Percentiles rank a stretch among this genome's conserved stretches.
Evolutionary conservation across 352 stramenopile genomes (phyloP).

Genomic region (Blastocystis sp.): DNA sequence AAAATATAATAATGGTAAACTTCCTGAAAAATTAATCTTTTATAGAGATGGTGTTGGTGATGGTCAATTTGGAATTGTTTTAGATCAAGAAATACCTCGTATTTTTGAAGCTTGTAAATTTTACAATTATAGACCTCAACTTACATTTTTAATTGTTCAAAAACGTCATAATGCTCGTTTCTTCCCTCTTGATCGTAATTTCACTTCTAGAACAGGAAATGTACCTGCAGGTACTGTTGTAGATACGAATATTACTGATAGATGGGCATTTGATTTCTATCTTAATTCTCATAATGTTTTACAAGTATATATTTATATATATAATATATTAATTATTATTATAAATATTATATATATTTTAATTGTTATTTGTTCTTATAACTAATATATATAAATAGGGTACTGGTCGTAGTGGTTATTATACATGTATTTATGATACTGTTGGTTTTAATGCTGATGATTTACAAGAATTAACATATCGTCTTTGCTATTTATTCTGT

Average conservation of each 20-base stretch:
- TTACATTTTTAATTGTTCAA: constrained; percentile 31
- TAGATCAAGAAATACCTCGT: constrained; percentile 24
- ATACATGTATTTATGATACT: constrained; percentile 20
- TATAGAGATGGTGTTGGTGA: constrained; percentile 32
- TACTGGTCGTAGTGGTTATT: constrained; percentile 12
- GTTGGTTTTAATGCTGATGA: not conserved
- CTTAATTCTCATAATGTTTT: constrained; percentile 25
- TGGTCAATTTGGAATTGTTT: constrained; percentile 12
- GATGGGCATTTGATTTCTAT: constrained; percentile 27
- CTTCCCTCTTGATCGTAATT: not conserved
- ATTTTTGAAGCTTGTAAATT: constrained; percentile 36
- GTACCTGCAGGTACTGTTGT: constrained; percentile 2
- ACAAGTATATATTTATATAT: too few relatives aligned
- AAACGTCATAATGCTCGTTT: constrained; percentile 28
- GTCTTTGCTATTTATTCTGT: constrained; percentile 17
- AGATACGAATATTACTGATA: constrained; percentile 11
- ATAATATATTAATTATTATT: too few relatives aligned
- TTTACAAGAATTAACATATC: constrained; percentile 14
- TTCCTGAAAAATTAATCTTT: constrained; percentile 8
- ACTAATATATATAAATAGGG: constrained; percentile 21
- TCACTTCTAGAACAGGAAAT: constrained; percentile 1
- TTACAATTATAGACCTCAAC: constrained; percentile 8
- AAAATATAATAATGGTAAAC: not conserved
- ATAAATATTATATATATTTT: too few relatives aligned
- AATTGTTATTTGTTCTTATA: too few relatives aligned